Evolutionary conservation across 2,329 filamentous ascomycete species (phyloP).

Genomic region (Alternaria solani): DNA sequence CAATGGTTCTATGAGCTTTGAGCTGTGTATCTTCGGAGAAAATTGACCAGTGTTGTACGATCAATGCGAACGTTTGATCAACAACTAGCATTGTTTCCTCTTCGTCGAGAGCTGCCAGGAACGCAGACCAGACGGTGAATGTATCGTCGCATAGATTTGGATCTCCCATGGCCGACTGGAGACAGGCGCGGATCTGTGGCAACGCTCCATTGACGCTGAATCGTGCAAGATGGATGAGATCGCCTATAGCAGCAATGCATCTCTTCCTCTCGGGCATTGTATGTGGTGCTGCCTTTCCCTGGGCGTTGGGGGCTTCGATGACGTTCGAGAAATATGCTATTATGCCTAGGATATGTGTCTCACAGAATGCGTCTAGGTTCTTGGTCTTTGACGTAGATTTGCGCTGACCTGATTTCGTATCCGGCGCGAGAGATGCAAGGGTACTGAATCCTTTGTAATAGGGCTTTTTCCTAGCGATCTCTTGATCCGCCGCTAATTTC

Average conservation of each 20-base stretch:
- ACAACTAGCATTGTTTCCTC: slow-evolving; percentile 82
- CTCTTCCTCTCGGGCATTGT: slow-evolving; percentile 74
- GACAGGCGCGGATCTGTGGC: slow-evolving; percentile 93
- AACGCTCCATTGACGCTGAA: slow-evolving; percentile 78
- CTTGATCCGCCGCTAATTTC: slow-evolving; percentile 77
- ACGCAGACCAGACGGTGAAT: slow-evolving; percentile 82
- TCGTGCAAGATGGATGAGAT: slow-evolving; percentile 82
- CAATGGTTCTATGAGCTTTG: slow-evolving; percentile 69
- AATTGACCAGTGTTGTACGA: slow-evolving; percentile 78
- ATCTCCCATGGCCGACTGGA: slow-evolving; percentile 82
- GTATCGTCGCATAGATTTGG: slow-evolving; percentile 78
- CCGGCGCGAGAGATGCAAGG: slow-evolving; percentile 55
- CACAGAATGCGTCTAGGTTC: slow-evolving; percentile 75
- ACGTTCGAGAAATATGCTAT: slow-evolving; percentile 81
- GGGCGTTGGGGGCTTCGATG: slow-evolving; percentile 71
- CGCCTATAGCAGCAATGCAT: slow-evolving; percentile 83
- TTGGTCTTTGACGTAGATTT: slow-evolving; percentile 61
- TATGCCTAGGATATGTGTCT: slow-evolving; percentile 84
- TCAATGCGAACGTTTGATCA: slow-evolving; percentile 88
- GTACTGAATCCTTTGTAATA: slow-evolving; percentile 60
- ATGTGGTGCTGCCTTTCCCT: slow-evolving; percentile 56
- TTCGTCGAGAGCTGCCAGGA: slow-evolving; percentile 74
- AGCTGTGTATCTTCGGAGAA: slow-evolving; percentile 70
- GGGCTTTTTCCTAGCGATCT: slow-evolving; percentile 59
- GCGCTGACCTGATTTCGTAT: slow-evolving; percentile 57